Evolutionary conservation across 192 early-diverging fungal genomes (phyloP), one percentile per base, ranked within the genome.

Genomic region (Coemansia sp.): DNA sequence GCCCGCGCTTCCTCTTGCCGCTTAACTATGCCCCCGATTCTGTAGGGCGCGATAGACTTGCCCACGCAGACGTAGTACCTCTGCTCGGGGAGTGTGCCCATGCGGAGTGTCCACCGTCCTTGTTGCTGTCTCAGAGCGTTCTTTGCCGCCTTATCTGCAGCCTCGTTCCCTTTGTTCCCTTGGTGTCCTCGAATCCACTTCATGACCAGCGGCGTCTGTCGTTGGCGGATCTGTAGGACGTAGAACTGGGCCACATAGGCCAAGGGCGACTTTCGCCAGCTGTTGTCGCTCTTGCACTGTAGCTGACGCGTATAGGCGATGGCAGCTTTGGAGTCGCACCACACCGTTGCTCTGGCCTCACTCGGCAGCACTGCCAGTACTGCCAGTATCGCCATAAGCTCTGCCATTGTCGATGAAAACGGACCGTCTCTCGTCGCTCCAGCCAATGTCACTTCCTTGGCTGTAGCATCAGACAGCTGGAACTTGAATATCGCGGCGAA

Each of bases 321-420:
- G 3, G 56, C 65, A 3, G 56, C 57, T 26, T 28, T 16, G 1
- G 47, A 63, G 45, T 50, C 61, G 9, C 43, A 18, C 31, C 35
- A 28, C 12, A 45, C 8, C 2, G 20, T 37, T 1, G 28, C 61
- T 23, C 1, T 16, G 2, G 13, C 13, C 43, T 50, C 38, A 28
- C 7, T 13, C 12, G 56, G 65, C 1, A 66, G 18, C 20, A 66
- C 5, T 10, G 53, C 57, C 18, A 37, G 10, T 12, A 43, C 65
- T 23, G 43, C 55, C 8, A 56, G 38, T 1, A 66, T 18, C 26
- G 65, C 65, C 56, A 66, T 58, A 12, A 66, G 21, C 56, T 66
- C 56, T 1, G 53, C 38, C 12, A 20, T 66, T 2, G 31, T 66
- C 13, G 65, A 66, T 3, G 65, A 66, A 13, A 66, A 58, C 3